Conservation (phyloP, 176 grass and related monocot species). For the Raddia distichophylla region DNA sequence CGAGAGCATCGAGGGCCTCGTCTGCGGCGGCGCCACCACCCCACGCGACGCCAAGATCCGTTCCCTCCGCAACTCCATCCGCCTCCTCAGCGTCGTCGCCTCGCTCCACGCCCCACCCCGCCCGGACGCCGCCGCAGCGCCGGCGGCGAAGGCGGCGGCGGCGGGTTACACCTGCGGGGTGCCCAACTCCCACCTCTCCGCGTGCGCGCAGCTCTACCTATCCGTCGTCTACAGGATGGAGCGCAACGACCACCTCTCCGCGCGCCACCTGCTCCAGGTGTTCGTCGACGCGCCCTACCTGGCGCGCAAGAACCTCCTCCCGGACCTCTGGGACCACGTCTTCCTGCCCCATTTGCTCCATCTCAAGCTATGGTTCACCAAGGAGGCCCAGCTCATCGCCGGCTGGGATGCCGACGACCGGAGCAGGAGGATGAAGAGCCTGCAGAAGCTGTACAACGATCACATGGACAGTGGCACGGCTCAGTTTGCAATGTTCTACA, state of each 20-base stretch:
- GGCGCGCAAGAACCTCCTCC: constrained; percentile 73
- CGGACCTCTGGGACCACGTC: constrained; percentile 94
- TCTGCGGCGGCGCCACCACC: constrained; percentile 38
- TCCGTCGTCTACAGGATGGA: constrained; percentile 88
- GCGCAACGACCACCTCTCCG: constrained; percentile 69
- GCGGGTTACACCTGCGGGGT: constrained; percentile 56
- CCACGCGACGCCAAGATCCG: constrained; percentile 80
- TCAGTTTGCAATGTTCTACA: constrained; percentile 87
- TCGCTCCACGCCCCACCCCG: constrained; percentile 56
- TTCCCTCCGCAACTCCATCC: constrained; percentile 86
- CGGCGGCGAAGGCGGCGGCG: not conserved
- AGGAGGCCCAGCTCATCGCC: constrained; percentile 57
- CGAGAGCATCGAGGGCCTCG: constrained; percentile 86
- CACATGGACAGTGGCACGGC: constrained; percentile 85
- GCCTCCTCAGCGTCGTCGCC: constrained; percentile 83
- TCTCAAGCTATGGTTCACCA: constrained; percentile 87
- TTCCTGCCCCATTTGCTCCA: constrained; percentile 94
- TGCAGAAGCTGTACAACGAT: constrained; percentile 78
- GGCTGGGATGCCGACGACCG: constrained; percentile 46
- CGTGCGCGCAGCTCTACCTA: constrained; percentile 92
- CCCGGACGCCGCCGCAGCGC: not conserved
- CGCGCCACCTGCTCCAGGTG: constrained; percentile 87
- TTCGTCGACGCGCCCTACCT: constrained; percentile 83
- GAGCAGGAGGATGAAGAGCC: constrained; percentile 53
- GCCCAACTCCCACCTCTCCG: constrained; percentile 75